Evolutionary conservation across 2,329 filamentous ascomycete genomes (phyloP), one percentile per base, ranked within the genome.

Genomic region (Orbilia ellipsospora): DNA sequence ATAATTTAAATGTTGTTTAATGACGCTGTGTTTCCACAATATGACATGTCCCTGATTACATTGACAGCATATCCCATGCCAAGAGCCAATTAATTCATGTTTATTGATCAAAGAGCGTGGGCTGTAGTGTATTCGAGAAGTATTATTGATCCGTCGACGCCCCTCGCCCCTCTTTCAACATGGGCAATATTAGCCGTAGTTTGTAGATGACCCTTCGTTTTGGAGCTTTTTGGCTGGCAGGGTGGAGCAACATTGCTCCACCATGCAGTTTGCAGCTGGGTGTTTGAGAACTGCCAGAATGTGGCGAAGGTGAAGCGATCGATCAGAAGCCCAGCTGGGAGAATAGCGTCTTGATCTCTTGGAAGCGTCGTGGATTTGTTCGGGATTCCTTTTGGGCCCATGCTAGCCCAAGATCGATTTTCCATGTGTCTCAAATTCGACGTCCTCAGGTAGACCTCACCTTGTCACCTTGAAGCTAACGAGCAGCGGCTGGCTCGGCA

Each of bases 111-210:
- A 28, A 40, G 40, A 48, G 40, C 28, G 52, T 68, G 31, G 23
- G 31, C 31, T 36, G 42, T 44, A 16, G 48, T 45, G 55, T 68
- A 42, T 59, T 45, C 45, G 61, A 64, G n/a, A 59, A 51, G 65
- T 54, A 51, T 28, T 26, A 54, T 57, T 66, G 50, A 63, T 66
- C 59, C 45, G 56, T 52, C 26, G 59, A 60, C 57, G 50, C 69
- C 42, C 31, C 31, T 36, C 31, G 31, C 31, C 31, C 31, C 31
- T 36, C 31, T 42, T 60, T 61, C 45, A 48, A 57, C 57, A 66
- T 61, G 63, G 61, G 68, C 66, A 70, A 63, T 63, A 70, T 70
- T 70, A 70, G 66, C 66, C 66, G 66, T 48, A 63, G 31, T 36
- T 6, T 36, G 31, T 15, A 20, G 40, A 31, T 51, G 16, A 15